phyloP scores from a whole-genome alignment of 176 grass and related monocot genomes.

The Phoenix roebelenii region DNA sequence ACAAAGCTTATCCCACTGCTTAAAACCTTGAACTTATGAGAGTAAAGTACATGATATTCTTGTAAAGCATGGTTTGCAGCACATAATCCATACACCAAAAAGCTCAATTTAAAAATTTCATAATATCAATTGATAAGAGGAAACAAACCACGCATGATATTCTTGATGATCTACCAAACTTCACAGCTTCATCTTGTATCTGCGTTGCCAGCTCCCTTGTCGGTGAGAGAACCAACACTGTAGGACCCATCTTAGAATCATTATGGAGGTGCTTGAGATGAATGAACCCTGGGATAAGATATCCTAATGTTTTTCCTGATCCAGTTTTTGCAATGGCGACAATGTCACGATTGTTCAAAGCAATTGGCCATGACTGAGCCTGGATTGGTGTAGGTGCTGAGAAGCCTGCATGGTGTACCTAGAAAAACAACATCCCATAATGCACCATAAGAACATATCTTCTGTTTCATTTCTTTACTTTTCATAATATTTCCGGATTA shows the following conservation, averaged over 20 bases:
- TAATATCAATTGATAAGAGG: conserved; percentile 9
- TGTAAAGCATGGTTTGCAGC: not conserved
- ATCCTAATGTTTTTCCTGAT: conserved; percentile 92
- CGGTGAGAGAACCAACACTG: conserved; percentile 69
- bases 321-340: conserved; percentile 89
- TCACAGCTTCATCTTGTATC: conserved; percentile 88
- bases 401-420: conserved; percentile 70
- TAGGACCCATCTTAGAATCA: conserved; percentile 69
- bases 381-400: conserved; percentile 69
- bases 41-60: not conserved
- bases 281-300: conserved; percentile 83
- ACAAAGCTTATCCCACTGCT: no score
- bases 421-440: conserved; percentile 10
- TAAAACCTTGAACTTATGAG: no score
- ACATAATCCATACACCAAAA: not conserved
- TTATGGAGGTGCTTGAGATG: conserved; percentile 49
- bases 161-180: conserved; percentile 85
- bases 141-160: conserved; percentile 60
- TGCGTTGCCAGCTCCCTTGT: conserved; percentile 90
- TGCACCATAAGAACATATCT: not conserved
- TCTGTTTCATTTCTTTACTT: not conserved
- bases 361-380: conserved; percentile 93
- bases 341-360: conserved; percentile 62
- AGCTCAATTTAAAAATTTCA: not conserved
- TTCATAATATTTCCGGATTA: not conserved